Evolutionary conservation across 176 grass and related monocot species (phyloP).

Genomic region (Oryza australiensis): DNA sequence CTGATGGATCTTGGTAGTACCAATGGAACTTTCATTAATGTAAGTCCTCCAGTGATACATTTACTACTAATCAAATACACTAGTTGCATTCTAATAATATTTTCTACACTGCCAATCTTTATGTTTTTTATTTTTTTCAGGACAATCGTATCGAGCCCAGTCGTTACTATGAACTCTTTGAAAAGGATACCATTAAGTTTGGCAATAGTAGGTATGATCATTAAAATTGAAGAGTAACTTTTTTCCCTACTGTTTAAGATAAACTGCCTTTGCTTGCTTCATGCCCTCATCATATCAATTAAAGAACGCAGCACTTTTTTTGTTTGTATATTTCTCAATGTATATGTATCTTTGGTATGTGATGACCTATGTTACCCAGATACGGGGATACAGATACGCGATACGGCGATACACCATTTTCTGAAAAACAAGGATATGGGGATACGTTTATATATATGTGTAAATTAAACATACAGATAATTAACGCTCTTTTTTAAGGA

Average conservation of each 20-base stretch:
- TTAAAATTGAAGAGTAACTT: background rate
- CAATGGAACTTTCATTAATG: slow-evolving; percentile 89
- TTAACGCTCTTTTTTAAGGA: no score
- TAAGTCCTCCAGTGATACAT: slow-evolving; percentile 50
- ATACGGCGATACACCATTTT: no score
- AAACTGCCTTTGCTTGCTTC: background rate
- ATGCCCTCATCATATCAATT: background rate
- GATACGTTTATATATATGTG: no score
- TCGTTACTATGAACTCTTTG: slow-evolving; percentile 93
- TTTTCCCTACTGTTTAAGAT: background rate
- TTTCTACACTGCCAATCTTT: background rate
- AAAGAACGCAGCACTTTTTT: background rate
- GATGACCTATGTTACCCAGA: no score
- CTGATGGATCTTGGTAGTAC: slow-evolving; percentile 97
- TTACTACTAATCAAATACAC: background rate
- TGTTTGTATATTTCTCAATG: background rate
- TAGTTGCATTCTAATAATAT: background rate
- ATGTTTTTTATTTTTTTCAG: slow-evolving; percentile 40
- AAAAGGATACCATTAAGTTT: slow-evolving; percentile 94
- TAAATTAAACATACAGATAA: no score
- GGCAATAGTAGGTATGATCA: slow-evolving; percentile 88
- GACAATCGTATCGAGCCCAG: slow-evolving; percentile 80
- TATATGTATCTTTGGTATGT: background rate
- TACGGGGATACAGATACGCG: no score
- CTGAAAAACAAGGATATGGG: no score